Evolutionary conservation across 108 stramenopile genomes (phyloP).

Genomic region (Cyclotella atomus): DNA sequence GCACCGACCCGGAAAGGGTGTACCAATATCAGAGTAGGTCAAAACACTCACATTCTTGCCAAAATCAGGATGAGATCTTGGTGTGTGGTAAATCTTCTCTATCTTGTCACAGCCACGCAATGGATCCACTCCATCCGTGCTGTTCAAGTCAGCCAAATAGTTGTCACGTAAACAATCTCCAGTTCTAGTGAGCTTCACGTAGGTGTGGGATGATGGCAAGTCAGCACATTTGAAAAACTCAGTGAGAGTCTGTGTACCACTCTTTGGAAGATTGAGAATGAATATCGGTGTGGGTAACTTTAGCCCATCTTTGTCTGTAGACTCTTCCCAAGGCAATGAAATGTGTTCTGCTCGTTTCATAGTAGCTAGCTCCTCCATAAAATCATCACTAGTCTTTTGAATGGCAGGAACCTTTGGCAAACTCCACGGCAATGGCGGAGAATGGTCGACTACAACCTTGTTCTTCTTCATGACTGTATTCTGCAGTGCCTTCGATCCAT

Average conservation of each 20-base stretch:
- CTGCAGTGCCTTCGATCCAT: not conserved
- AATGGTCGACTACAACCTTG: constrained; percentile 5
- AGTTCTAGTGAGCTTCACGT: constrained; percentile 2
- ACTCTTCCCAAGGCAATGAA: constrained; percentile 3
- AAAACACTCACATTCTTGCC: constrained; percentile 6
- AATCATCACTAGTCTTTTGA: constrained; percentile 1
- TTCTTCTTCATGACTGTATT: not conserved
- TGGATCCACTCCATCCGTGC: not conserved
- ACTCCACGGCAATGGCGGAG: constrained; percentile 11
- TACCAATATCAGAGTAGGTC: constrained; percentile 32
- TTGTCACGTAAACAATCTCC: constrained; percentile 30
- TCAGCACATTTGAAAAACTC: constrained; percentile 17
- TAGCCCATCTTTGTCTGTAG: not conserved
- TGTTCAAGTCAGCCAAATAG: not conserved
- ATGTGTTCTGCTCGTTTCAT: not conserved
- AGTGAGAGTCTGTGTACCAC: constrained; percentile 9
- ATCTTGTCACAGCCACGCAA: not conserved
- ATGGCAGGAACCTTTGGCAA: not conserved
- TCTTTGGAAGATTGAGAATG: constrained; percentile 20
- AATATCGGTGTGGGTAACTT: constrained; percentile 19
- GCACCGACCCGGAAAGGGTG: constrained; percentile 15
- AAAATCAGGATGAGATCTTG: not conserved
- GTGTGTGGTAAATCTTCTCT: not conserved
- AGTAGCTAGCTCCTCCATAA: constrained; percentile 5
- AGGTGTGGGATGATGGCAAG: constrained; percentile 6